Evolutionary conservation across 164 flowering plant species (phyloP).

Genomic region (Vitis vinifera): ASM3070453v1 NC_081817.1:534001-534500

Average conservation of each 20-base stretch:
- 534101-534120: conserved; percentile 22
- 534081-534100: not conserved
- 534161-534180: conserved; percentile 47
- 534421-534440: conserved; percentile 51
- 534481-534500: conserved; percentile 39
- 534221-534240: conserved; percentile 27
- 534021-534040: conserved; percentile 36
- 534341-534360: conserved; percentile 37
- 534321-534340: conserved; percentile 65
- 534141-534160: conserved; percentile 66
- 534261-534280: conserved; percentile 77
- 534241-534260: conserved; percentile 7
- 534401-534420: conserved; percentile 39
- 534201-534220: conserved; percentile 65
- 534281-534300: conserved; percentile 61
- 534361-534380: conserved; percentile 21
- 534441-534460: conserved; percentile 46
- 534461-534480: conserved; percentile 19
- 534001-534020: conserved; percentile 66
- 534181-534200: conserved; percentile 51
- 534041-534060: conserved; percentile 20
- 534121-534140: conserved; percentile 50
- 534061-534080: conserved; percentile 4
- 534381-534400: conserved; percentile 71
- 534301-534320: conserved; percentile 67